Evolutionary conservation across 139 green algal species (phyloP).

Genomic region (Chlamydomonas applanata): DNA sequence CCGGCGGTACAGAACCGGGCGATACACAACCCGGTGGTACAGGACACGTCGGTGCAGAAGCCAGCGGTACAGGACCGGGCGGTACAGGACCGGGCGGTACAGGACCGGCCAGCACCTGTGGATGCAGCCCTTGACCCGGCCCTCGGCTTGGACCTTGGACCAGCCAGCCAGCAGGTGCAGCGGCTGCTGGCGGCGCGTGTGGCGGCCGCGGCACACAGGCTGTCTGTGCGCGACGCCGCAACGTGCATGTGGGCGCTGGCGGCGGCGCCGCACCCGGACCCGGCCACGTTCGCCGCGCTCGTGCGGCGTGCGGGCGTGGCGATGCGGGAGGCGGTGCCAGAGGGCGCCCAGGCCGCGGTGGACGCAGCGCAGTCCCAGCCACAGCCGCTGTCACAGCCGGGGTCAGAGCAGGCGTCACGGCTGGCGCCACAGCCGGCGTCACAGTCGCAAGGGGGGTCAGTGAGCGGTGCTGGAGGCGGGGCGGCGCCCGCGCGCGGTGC

Average conservation of each 20-base stretch:
- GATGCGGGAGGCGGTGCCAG: neutral
- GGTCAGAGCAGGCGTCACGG: neutral
- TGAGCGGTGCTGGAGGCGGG: neutral
- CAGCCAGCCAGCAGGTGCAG: neutral
- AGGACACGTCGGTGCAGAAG: too few relatives aligned
- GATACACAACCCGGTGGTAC: too few relatives aligned
- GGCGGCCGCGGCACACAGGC: neutral
- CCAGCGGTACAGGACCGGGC: too few relatives aligned
- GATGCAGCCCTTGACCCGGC: too few relatives aligned
- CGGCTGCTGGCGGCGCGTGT: neutral
- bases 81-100: too few relatives aligned
- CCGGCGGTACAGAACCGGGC: too few relatives aligned
- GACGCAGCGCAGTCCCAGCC: too few relatives aligned
- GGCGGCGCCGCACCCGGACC: neutral
- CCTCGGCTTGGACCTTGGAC: too few relatives aligned
- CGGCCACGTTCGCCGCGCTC: neutral
- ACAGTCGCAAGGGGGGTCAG: neutral
- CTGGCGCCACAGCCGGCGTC: neutral
- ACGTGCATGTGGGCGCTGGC: conserved; percentile 2
- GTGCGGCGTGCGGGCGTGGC: neutral
- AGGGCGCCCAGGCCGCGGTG: too few relatives aligned
- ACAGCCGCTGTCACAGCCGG: neutral
- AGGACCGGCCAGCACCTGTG: too few relatives aligned
- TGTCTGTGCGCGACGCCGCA: neutral
- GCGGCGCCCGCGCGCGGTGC: neutral